Evolutionary conservation across 345 rosid genomes (phyloP).

Genomic region (Aurinia saxatilis): DNA sequence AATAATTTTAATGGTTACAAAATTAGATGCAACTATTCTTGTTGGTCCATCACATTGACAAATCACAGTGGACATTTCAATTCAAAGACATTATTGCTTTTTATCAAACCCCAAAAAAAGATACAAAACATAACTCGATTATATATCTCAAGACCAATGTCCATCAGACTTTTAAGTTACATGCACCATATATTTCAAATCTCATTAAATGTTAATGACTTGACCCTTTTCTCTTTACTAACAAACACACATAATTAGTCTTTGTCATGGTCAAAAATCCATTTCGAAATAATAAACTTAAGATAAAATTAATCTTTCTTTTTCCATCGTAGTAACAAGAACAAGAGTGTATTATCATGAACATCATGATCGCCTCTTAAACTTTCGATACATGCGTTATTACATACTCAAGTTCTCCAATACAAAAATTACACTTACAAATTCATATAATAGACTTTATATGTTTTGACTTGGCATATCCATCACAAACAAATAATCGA

Average conservation of each 20-base stretch:
- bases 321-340: not conserved
- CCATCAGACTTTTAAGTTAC: conserved; percentile 16
- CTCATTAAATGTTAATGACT: not conserved
- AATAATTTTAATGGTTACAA: not conserved
- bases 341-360: not conserved
- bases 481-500: not conserved
- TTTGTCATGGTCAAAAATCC: conserved; percentile 2
- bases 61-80: conserved; percentile 14
- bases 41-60: conserved; percentile 25
- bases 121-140: not conserved
- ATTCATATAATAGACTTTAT: not conserved
- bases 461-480: not conserved
- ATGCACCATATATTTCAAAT: not conserved
- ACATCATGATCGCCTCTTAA: not conserved
- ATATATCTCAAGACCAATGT: conserved; percentile 8
- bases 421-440: not conserved
- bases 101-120: not conserved
- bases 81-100: conserved; percentile 22
- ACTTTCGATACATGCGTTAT: not conserved
- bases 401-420: not conserved
- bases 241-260: not conserved
- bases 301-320: not conserved
- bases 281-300: not conserved
- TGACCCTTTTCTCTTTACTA: not conserved
- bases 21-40: not conserved